These are phyloP conservation scores for Megacollybia marginata DNA, from an alignment of 768 basidiomycete genomes.

Conservation along the genomic window DNA sequence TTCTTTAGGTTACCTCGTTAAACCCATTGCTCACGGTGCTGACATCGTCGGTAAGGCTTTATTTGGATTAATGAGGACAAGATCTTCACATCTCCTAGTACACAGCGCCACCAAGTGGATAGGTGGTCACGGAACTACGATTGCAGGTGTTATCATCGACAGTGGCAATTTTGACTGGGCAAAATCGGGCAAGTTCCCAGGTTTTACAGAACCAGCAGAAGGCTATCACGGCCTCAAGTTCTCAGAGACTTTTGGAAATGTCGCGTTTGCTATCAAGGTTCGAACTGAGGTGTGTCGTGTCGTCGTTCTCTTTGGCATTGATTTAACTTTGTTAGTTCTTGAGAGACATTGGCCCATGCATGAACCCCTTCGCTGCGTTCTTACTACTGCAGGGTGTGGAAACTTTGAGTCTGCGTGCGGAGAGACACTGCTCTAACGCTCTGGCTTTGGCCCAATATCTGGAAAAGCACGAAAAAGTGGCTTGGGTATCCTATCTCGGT, in stretches of 20 bases:
- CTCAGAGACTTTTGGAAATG: slow-evolving; percentile 54
- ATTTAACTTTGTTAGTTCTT: slow-evolving; percentile 29
- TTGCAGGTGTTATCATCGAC: slow-evolving; percentile 71
- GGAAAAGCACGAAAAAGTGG: slow-evolving; percentile 53
- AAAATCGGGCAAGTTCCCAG: slow-evolving; percentile 60
- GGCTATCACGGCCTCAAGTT: slow-evolving; percentile 71
- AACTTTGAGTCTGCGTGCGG: slow-evolving; percentile 63
- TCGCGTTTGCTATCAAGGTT: slow-evolving; percentile 62
- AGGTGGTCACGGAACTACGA: slow-evolving; percentile 73
- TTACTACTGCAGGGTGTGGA: slow-evolving; percentile 74
- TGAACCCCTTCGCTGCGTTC: slow-evolving; percentile 72
- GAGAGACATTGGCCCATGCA: slow-evolving; percentile 56
- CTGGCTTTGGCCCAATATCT: slow-evolving; percentile 65
- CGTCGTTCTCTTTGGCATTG: background rate
- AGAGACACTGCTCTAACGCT: slow-evolving; percentile 67
- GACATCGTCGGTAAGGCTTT: slow-evolving; percentile 56
- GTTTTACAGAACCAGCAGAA: slow-evolving; percentile 66
- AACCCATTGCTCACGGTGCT: slow-evolving; percentile 68
- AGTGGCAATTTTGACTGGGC: slow-evolving; percentile 74
- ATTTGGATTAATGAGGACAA: background rate
- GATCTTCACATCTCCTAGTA: slow-evolving; percentile 26
- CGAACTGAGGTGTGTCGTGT: slow-evolving; percentile 34
- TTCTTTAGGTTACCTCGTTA: slow-evolving; percentile 54
- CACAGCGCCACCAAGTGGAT: slow-evolving; percentile 83
- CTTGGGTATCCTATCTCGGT: slow-evolving; percentile 79